A percentile compares a stretch with the other conserved stretches of the same genome.
Evolutionary conservation across 2,329 filamentous ascomycete species (phyloP).

Genomic region (Alternaria ventricosa): DNA sequence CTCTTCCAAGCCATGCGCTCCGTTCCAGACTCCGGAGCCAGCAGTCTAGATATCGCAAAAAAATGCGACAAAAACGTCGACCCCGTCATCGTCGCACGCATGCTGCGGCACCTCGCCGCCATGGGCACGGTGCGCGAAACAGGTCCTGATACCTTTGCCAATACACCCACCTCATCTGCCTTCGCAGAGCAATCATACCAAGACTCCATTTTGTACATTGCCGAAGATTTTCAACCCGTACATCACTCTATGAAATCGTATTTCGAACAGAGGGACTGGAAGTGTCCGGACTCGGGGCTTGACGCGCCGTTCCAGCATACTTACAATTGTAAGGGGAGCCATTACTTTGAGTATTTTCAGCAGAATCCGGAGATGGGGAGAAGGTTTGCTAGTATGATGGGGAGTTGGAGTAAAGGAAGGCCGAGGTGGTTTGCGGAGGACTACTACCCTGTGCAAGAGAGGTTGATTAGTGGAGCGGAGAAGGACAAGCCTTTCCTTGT

Average conservation of each 20-base stretch:
- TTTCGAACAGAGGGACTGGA: slow-evolving; percentile 23
- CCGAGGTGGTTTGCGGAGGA: slow-evolving; percentile 29
- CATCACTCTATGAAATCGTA: slow-evolving; percentile 24
- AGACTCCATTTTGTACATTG: slow-evolving; percentile 30
- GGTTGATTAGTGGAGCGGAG: slow-evolving; percentile 25
- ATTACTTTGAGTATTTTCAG: slow-evolving; percentile 34
- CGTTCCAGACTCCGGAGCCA: slow-evolving; percentile 14
- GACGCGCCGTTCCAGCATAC: slow-evolving; percentile 34
- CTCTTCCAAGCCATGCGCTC: slow-evolving; percentile 29
- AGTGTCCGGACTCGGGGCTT: slow-evolving; percentile 18
- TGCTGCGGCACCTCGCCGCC: slow-evolving; percentile 38
- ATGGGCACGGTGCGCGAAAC: slow-evolving; percentile 30
- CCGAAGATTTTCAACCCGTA: slow-evolving; percentile 28
- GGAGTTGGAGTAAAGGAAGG: slow-evolving; percentile 32
- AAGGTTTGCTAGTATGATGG: slow-evolving; percentile 38
- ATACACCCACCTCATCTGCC: slow-evolving; percentile 20
- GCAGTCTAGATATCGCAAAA: slow-evolving; percentile 19
- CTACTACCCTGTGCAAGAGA: slow-evolving; percentile 33
- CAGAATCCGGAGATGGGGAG: slow-evolving; percentile 28
- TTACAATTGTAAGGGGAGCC: slow-evolving; percentile 25
- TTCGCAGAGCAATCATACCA: slow-evolving; percentile 27
- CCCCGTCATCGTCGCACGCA: slow-evolving; percentile 29
- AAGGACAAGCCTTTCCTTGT: slow-evolving; percentile 25
- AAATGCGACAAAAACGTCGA: slow-evolving; percentile 20
- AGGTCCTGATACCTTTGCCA: slow-evolving; percentile 23